phyloP scores from a whole-genome alignment of 2,329 filamentous ascomycete species.

The Nigrospora osmanthi region DNA sequence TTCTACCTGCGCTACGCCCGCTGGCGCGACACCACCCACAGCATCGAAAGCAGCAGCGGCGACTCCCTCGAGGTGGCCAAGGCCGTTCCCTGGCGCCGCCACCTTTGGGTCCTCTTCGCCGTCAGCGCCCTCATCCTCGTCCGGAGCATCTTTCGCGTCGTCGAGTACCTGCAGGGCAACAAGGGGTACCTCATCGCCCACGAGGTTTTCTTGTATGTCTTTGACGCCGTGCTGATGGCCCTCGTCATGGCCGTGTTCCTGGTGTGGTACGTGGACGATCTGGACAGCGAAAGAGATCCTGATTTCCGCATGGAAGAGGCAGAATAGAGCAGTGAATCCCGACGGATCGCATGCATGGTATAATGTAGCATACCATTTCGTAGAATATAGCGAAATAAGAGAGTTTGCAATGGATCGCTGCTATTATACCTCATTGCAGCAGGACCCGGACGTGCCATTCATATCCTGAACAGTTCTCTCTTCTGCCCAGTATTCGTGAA shows the following conservation, averaged over 20 bases:
- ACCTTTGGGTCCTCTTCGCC: slow-evolving; percentile 4
- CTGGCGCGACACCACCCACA: neutral
- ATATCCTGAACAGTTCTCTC: too few species aligned
- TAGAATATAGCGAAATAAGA: too few species aligned
- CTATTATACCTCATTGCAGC: too few species aligned
- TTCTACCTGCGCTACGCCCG: slow-evolving; percentile 25
- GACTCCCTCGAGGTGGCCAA: neutral
- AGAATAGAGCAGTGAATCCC: too few species aligned
- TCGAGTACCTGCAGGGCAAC: slow-evolving; percentile 25
- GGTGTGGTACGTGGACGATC: slow-evolving; percentile 1
- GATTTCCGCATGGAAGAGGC: too few species aligned
- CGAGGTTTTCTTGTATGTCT: slow-evolving; percentile 17
- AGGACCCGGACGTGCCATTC: too few species aligned
- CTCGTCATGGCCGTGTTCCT: neutral
- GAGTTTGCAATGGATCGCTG: too few species aligned
- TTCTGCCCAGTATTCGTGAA: too few species aligned
- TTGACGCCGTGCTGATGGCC: slow-evolving; percentile 19
- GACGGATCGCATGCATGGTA: too few species aligned
- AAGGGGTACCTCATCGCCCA: slow-evolving; percentile 14
- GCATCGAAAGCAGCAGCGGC: neutral
- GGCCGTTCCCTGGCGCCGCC: slow-evolving; percentile 15
- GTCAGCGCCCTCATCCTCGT: slow-evolving; percentile 21
- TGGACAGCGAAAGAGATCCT: neutral
- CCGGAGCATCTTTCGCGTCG: slow-evolving; percentile 25
- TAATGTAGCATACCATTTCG: too few species aligned